Base-by-base conservation (phyloP, 352 stramenopile species). In the Globisporangium ultimum region DNA sequence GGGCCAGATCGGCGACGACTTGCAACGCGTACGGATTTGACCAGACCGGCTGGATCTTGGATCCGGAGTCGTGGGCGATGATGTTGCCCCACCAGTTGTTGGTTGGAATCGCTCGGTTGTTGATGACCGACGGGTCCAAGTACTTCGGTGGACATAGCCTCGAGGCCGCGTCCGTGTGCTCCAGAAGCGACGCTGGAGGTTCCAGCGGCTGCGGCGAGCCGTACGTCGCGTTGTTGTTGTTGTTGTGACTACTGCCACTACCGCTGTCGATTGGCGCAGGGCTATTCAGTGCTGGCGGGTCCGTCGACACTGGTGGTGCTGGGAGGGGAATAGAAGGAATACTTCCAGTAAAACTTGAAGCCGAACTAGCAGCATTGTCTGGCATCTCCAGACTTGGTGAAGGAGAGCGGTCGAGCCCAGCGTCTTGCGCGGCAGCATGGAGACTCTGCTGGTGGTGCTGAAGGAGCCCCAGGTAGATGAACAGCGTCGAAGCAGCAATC, bases 51-150 rank as follows among this genome's bases (percentile, higher is more conserved):
- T 32, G 24, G 24, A 32, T 32, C 24, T 32, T 32, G 24, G 24
- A 32, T 2, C 24, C 24, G 9, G 52, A 67, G 47, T 77, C 65
- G 47, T 79, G 54, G 10, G 68, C 76, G 54, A 90, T 90, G 53
- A 87, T 73, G 64, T 88, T 88, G 36, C 76, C 77, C 77, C 77
- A 87, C 78, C 80, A 90, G 49, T 82, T 78, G 61, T 88, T 90
- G 24, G 80, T 90, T 20, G 77, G 80, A 45, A 90, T 84, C 32
- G 80, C 70, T 20, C 76, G 76, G 41, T 68, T 74, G 53, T 67
- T 68, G 63, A 72, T 63, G 48, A 77, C 52, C 2, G 24, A 32
- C 24, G 24, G 24, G 24, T 32, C 24, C 24, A 32, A 32, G 24
- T 81, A 84, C 54, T 77, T 76, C 15, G 80, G 80, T 32, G 80